Percentiles rank a stretch among this genome's conserved stretches.
phyloP scores from a whole-genome alignment of 129 eudicot species.

The Pulicaria dysenterica region DNA sequence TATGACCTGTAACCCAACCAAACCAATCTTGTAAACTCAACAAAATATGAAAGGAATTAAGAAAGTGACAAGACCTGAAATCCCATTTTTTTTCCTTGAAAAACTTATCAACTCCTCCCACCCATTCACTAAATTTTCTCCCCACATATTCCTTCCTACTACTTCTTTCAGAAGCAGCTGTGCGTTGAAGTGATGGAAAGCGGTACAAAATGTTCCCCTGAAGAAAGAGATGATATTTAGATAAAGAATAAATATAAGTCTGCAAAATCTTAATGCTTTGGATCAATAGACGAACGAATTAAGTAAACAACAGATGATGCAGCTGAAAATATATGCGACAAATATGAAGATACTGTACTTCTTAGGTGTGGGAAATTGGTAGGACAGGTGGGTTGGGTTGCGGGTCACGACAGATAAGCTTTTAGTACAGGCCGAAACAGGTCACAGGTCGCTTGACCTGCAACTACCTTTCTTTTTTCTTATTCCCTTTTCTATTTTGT shows the following conservation, averaged over 20 bases:
- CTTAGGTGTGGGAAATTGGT: not conserved
- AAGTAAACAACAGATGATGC: not conserved
- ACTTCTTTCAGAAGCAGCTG: slow-evolving; percentile 67
- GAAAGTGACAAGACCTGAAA: slow-evolving; percentile 60
- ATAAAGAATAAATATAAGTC: not conserved
- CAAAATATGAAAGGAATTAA: slow-evolving; percentile 3
- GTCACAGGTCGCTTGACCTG: not conserved
- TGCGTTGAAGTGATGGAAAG: slow-evolving; percentile 92
- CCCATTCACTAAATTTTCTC: slow-evolving; percentile 71
- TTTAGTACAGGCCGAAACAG: not conserved
- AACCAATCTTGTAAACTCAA: not conserved
- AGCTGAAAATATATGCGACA: not conserved
- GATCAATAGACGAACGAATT: not conserved
- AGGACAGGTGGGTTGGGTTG: not conserved
- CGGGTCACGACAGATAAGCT: not conserved
- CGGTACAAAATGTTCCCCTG: slow-evolving; percentile 96
- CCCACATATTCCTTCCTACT: slow-evolving; percentile 84
- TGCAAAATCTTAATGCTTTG: not conserved
- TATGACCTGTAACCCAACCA: not conserved
- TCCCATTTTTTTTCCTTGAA: slow-evolving; percentile 81
- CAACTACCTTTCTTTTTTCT: not conserved
- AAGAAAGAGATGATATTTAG: not conserved
- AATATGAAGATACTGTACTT: not conserved
- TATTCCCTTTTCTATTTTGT: too few relatives aligned
- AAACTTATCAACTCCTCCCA: slow-evolving; percentile 66